These are phyloP conservation scores for Pulveroboletus sp. DNA, from an alignment of 1,284 basidiomycete genomes.

Conservation along the genomic window DNA sequence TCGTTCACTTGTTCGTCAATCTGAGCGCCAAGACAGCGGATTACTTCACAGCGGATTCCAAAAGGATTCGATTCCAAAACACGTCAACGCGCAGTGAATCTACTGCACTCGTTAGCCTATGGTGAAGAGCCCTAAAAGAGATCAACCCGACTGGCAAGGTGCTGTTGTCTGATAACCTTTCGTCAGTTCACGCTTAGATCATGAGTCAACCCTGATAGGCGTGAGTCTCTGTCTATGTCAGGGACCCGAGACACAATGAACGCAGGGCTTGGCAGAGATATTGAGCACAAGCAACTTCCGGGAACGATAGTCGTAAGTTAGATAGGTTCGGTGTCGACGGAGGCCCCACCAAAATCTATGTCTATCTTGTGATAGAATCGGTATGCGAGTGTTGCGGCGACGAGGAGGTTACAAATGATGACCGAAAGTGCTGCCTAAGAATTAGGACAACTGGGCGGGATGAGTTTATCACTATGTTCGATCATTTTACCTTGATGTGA, in stretches of 20 bases:
- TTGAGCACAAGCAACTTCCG: neutral
- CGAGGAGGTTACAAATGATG: constrained; percentile 25
- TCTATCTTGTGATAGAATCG: constrained; percentile 11
- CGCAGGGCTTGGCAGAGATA: neutral
- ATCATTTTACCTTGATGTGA: constrained; percentile 22
- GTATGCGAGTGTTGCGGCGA: constrained; percentile 20
- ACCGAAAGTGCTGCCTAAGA: constrained; percentile 19
- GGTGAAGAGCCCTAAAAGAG: too few relatives aligned
- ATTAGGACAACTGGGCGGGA: neutral
- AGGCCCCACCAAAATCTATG: neutral
- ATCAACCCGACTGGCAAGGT: too few relatives aligned
- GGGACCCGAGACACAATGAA: neutral
- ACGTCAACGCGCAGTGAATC: too few relatives aligned
- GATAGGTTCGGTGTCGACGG: neutral
- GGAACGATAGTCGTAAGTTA: constrained; percentile 14
- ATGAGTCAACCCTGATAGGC: constrained; percentile 2
- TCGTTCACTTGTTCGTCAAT: too few relatives aligned
- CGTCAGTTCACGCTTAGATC: neutral
- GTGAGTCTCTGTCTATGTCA: neutral
- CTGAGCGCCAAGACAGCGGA: too few relatives aligned
- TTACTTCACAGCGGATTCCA: too few relatives aligned
- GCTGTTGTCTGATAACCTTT: too few relatives aligned
- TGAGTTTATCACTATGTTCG: neutral
- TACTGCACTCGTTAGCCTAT: too few relatives aligned
- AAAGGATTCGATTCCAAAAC: too few relatives aligned